phyloP scores from a whole-genome alignment of 371 early-diverging fungal species.

The Syncephalastrum sp. region DNA sequence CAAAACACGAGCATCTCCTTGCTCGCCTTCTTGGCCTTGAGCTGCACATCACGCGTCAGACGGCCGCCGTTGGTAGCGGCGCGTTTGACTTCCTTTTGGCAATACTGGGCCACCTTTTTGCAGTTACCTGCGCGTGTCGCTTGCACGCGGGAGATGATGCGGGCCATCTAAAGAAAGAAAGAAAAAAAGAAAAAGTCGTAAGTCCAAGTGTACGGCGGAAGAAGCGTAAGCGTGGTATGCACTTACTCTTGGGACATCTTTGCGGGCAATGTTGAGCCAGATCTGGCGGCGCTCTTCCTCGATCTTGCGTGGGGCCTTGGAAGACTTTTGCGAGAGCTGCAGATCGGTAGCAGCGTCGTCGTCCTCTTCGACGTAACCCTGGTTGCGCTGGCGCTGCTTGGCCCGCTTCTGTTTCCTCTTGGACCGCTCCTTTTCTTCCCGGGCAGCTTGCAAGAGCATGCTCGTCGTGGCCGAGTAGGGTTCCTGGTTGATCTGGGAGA shows the following conservation, averaged over 20 bases:
- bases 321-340: conserved; percentile 6
- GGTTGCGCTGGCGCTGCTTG: conserved; percentile 7
- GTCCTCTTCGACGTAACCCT: conserved; percentile 5
- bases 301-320: conserved; percentile 15
- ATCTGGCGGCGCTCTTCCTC: conserved; percentile 35
- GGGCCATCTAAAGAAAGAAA: conserved; percentile 35
- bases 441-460: conserved; percentile 16
- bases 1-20: conserved; percentile 79
- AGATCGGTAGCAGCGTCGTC: conserved; percentile 3
- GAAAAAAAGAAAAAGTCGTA: neutral
- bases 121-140: conserved; percentile 57
- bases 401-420: conserved; percentile 11
- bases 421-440: conserved; percentile 35
- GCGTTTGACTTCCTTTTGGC: conserved; percentile 57
- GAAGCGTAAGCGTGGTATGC: neutral
- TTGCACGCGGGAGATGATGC: conserved; percentile 54
- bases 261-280: conserved; percentile 48
- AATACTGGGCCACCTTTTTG: conserved; percentile 59
- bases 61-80: conserved; percentile 47
- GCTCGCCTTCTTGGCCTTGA: conserved; percentile 43
- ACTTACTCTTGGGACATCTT: conserved; percentile 46
- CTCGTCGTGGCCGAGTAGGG: conserved; percentile 8
- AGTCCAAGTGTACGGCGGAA: no score
- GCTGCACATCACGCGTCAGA: conserved; percentile 44
- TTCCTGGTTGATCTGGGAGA: conserved; percentile 13